These are phyloP conservation scores for Plectosphaerella sp. DNA, from an alignment of 2,329 filamentous ascomycete genomes.

Conservation along the genomic window DNA sequence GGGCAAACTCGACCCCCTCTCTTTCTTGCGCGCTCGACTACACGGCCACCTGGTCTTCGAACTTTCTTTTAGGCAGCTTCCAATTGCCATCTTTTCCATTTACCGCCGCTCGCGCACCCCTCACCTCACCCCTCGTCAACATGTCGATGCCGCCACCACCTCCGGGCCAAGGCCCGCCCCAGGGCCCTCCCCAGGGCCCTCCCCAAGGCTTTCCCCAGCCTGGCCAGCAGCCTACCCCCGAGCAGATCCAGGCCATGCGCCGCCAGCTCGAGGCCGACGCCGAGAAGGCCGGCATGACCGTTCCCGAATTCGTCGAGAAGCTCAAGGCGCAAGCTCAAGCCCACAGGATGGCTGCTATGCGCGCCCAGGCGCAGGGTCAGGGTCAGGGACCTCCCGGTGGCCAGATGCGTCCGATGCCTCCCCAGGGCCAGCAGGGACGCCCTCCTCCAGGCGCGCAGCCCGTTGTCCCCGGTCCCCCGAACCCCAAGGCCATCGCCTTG, in stretches of 20 bases:
- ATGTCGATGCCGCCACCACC: not conserved
- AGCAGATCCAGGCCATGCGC: slow-evolving; percentile 84
- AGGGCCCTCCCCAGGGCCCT: slow-evolving; percentile 13
- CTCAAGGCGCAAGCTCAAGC: slow-evolving; percentile 53
- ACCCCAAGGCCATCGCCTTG: slow-evolving; percentile 82
- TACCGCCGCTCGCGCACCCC: not conserved
- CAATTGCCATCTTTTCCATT: not conserved
- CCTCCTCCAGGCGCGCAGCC: slow-evolving; percentile 49
- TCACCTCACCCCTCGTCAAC: not conserved
- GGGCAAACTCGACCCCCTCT: not conserved
- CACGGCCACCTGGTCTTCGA: not conserved
- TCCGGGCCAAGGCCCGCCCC: slow-evolving; percentile 17
- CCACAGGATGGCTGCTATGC: slow-evolving; percentile 37
- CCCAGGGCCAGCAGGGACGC: slow-evolving; percentile 23
- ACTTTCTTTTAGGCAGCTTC: not conserved
- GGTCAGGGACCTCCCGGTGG: slow-evolving; percentile 13
- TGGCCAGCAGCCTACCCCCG: slow-evolving; percentile 61
- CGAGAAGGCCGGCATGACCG: slow-evolving; percentile 75
- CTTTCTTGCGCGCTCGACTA: no score
- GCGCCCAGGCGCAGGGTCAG: slow-evolving; percentile 25
- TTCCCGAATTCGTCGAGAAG: slow-evolving; percentile 76
- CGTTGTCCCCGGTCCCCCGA: slow-evolving; percentile 74
- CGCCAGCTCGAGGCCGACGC: slow-evolving; percentile 79
- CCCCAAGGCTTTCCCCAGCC: slow-evolving; percentile 18
- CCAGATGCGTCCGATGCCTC: slow-evolving; percentile 6